Percentiles rank a stretch among this genome's conserved stretches.
These are phyloP conservation scores for Saccharomycopsis sp. DNA, from an alignment of 805 yeast genomes.

Conservation along the genomic window DNA sequence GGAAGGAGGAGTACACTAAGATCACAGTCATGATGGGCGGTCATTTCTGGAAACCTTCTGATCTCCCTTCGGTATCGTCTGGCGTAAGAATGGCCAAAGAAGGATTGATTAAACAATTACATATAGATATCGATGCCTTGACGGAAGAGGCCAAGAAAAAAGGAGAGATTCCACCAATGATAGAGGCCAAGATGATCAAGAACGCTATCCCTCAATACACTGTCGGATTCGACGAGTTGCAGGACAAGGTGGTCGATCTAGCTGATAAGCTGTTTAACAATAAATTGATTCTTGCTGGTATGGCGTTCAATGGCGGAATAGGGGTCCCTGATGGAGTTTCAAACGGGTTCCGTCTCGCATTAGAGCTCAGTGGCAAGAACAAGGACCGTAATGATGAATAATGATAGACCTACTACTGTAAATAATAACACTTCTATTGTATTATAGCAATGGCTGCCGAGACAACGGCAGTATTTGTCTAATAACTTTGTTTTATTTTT, in stretches of 20 bases:
- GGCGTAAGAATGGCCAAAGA: slow-evolving; percentile 29
- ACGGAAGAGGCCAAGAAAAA: slow-evolving; percentile 12
- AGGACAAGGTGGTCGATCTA: slow-evolving; percentile 16
- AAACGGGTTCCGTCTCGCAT: slow-evolving; percentile 55
- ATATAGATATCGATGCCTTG: slow-evolving; percentile 28
- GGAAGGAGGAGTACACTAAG: slow-evolving; percentile 45
- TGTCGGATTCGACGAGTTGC: slow-evolving; percentile 56
- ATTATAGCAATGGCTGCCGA: not conserved
- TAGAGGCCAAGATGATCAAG: slow-evolving; percentile 27
- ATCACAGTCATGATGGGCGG: slow-evolving; percentile 93
- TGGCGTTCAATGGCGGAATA: slow-evolving; percentile 70
- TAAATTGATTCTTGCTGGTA: slow-evolving; percentile 62
- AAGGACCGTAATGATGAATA: not conserved
- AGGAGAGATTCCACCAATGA: not conserved
- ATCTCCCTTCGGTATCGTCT: slow-evolving; percentile 21
- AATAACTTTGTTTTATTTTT: not conserved
- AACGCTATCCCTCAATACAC: slow-evolving; percentile 75
- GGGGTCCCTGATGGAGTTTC: slow-evolving; percentile 87
- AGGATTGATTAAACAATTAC: slow-evolving; percentile 36
- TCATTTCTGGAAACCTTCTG: slow-evolving; percentile 40
- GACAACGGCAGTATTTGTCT: no score
- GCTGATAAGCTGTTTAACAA: slow-evolving; percentile 28
- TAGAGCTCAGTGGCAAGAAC: slow-evolving; percentile 7
- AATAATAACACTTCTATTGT: not conserved
- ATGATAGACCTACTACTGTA: not conserved